Evolutionary conservation across 768 basidiomycete species (phyloP).

Genomic region (Lactifluus hygrophoroides): DNA sequence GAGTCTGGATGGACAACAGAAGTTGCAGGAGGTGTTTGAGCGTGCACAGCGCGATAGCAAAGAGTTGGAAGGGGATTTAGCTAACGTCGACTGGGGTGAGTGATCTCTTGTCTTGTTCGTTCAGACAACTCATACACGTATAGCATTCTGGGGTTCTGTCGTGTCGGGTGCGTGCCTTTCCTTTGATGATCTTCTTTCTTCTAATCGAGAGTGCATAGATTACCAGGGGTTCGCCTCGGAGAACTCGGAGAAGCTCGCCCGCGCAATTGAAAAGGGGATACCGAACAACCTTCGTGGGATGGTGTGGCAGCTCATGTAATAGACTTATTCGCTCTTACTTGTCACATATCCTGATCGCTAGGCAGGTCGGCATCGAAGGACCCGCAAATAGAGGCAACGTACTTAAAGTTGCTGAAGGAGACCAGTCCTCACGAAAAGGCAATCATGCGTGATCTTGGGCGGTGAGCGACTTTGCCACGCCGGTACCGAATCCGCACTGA

Average conservation of each 20-base stretch:
- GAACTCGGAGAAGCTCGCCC: slow-evolving; percentile 68
- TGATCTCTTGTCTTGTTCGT: slow-evolving; percentile 11
- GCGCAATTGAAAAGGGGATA: slow-evolving; percentile 88
- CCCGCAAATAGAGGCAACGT: slow-evolving; percentile 70
- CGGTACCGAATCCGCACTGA: neutral
- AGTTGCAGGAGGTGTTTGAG: slow-evolving; percentile 69
- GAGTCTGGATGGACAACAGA: slow-evolving; percentile 57
- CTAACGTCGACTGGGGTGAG: slow-evolving; percentile 71
- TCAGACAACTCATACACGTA: slow-evolving; percentile 8
- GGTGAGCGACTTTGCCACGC: slow-evolving; percentile 33
- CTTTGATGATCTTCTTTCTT: neutral
- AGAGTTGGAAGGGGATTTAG: slow-evolving; percentile 29
- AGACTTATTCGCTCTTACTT: neutral
- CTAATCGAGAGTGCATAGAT: slow-evolving; percentile 37
- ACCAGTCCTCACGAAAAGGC: slow-evolving; percentile 87
- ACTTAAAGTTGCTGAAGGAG: slow-evolving; percentile 75
- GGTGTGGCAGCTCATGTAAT: slow-evolving; percentile 93
- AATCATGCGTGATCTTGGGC: slow-evolving; percentile 84
- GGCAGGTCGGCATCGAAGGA: slow-evolving; percentile 91
- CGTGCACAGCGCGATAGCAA: slow-evolving; percentile 50
- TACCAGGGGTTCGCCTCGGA: slow-evolving; percentile 83
- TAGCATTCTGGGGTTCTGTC: slow-evolving; percentile 93
- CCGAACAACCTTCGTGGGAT: slow-evolving; percentile 84
- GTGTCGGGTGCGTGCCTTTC: slow-evolving; percentile 55
- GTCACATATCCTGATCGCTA: neutral